Evolutionary conservation across 2,329 filamentous ascomycete genomes (phyloP).

Genomic region (Knufia petricola): DNA sequence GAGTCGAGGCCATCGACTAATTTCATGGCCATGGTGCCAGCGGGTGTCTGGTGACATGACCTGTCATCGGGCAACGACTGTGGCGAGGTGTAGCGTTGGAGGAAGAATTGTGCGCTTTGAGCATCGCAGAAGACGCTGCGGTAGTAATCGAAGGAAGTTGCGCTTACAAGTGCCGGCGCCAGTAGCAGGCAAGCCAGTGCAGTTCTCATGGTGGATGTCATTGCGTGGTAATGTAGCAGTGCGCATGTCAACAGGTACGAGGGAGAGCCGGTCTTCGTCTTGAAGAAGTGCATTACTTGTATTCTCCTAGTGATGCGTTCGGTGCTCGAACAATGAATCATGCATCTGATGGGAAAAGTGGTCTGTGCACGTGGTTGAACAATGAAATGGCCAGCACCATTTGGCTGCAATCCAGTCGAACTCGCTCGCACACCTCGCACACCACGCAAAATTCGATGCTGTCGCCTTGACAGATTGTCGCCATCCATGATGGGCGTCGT

Average conservation of each 20-base stretch:
- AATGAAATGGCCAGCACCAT: not conserved
- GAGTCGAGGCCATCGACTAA: constrained; percentile 11
- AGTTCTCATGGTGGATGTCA: not conserved
- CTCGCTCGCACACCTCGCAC: no score
- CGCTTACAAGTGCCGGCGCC: not conserved
- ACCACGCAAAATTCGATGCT: no score
- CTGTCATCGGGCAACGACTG: constrained; percentile 8
- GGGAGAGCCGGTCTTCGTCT: not conserved
- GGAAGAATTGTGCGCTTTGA: constrained; percentile 11
- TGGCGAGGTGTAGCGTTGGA: constrained; percentile 10
- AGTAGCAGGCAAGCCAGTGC: constrained; percentile 1
- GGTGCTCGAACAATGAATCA: not conserved
- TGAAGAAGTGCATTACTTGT: not conserved
- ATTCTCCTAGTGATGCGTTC: not conserved
- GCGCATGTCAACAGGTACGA: not conserved
- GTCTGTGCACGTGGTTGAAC: not conserved
- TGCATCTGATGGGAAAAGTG: not conserved
- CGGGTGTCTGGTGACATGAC: constrained; percentile 13
- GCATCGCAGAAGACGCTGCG: constrained; percentile 14
- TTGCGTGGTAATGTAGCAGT: not conserved
- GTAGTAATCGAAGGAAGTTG: constrained; percentile 15
- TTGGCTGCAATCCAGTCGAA: not conserved
- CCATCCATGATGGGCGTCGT: not conserved
- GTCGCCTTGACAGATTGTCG: not conserved
- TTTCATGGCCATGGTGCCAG: constrained; percentile 15